These are phyloP conservation scores for Nemania abortiva DNA, from an alignment of 2,329 filamentous ascomycete species.

Conservation along the genomic window DNA sequence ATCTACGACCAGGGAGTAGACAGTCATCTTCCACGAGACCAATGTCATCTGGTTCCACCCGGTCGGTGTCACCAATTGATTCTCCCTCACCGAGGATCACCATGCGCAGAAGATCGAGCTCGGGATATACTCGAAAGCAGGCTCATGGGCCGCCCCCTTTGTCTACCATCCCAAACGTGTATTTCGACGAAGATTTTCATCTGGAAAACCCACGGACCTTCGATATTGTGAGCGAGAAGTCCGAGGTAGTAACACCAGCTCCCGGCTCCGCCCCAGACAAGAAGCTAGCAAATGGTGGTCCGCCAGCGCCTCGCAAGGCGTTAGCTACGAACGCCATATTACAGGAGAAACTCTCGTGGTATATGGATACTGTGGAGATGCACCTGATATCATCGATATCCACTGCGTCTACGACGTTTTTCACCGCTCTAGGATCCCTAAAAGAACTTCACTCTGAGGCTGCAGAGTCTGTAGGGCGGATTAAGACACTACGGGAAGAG, in stretches of 20 bases:
- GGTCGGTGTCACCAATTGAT: slow-evolving; percentile 65
- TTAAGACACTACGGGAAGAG: slow-evolving; percentile 83
- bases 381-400: slow-evolving; percentile 97
- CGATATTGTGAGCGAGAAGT: slow-evolving; percentile 94
- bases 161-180: slow-evolving; percentile 91
- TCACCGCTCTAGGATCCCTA: slow-evolving; percentile 90
- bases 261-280: slow-evolving; percentile 67
- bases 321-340: slow-evolving; percentile 96
- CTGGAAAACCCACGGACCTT: slow-evolving; percentile 97
- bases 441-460: slow-evolving; percentile 93
- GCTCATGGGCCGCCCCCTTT: slow-evolving; percentile 83
- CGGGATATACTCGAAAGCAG: slow-evolving; percentile 67
- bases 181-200: slow-evolving; percentile 95
- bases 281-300: slow-evolving; percentile 66
- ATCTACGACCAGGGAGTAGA: slow-evolving; percentile 60
- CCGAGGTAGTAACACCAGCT: slow-evolving; percentile 86
- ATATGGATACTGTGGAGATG: slow-evolving; percentile 99
- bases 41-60: slow-evolving; percentile 60
- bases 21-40: slow-evolving; percentile 55
- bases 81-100: slow-evolving; percentile 53
- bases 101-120: slow-evolving; percentile 57
- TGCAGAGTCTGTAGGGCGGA: slow-evolving; percentile 88
- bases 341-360: slow-evolving; percentile 99
- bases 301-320: slow-evolving; percentile 79
- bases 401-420: slow-evolving; percentile 94